Evolutionary conservation across 176 grass and related monocot genomes (phyloP).

Genomic region (Musa beccarii): DNA sequence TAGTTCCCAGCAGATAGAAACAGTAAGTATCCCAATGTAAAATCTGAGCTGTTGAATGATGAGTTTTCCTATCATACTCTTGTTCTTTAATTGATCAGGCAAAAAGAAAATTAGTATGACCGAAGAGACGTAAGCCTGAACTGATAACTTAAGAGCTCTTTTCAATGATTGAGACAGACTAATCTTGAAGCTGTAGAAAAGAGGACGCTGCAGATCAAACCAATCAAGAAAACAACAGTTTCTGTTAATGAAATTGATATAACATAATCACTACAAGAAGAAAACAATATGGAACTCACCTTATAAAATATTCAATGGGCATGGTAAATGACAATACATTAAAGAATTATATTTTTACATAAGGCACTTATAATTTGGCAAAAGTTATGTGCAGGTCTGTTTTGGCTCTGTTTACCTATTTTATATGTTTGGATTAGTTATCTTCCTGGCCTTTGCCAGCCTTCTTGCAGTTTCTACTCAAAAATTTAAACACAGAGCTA

Average conservation of each 20-base stretch:
- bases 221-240: slow-evolving; percentile 9
- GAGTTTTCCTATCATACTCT: slow-evolving; percentile 37
- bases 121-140: slow-evolving; percentile 46
- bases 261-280: neutral
- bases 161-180: slow-evolving; percentile 52
- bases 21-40: slow-evolving; percentile 30
- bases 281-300: neutral
- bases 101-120: slow-evolving; percentile 40
- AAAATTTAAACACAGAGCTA: too few relatives aligned
- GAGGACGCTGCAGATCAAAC: slow-evolving; percentile 54
- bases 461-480: too few relatives aligned
- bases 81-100: slow-evolving; percentile 45
- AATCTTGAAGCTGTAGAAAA: slow-evolving; percentile 94
- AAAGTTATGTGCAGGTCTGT: too few relatives aligned
- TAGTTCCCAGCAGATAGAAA: slow-evolving; percentile 85
- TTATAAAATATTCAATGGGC: neutral
- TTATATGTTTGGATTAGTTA: too few relatives aligned
- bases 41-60: slow-evolving; percentile 46
- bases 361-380: too few relatives aligned
- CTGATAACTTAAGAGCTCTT: slow-evolving; percentile 59
- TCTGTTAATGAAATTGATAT: neutral
- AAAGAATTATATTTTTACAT: too few relatives aligned
- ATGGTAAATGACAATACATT: too few relatives aligned
- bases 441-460: too few relatives aligned
- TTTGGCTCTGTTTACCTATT: too few relatives aligned